A percentile compares a stretch with the other conserved stretches of the same genome.
These are phyloP conservation scores for Gillenia trifoliata DNA, from an alignment of 306 rosid genomes.

Conservation along the genomic window DNA sequence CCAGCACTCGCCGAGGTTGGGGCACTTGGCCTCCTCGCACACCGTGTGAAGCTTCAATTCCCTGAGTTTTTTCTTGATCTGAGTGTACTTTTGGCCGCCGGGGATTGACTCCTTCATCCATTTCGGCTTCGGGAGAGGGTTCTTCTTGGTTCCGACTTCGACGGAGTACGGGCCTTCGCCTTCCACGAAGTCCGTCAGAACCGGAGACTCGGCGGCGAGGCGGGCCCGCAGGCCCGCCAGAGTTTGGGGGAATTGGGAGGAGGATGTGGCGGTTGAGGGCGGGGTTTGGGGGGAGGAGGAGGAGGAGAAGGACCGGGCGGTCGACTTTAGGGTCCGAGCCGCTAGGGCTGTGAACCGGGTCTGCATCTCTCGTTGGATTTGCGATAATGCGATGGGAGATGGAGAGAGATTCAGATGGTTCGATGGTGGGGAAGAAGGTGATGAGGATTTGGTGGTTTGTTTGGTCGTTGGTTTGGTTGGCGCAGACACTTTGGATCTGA, in stretches of 20 bases:
- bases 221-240: constrained; percentile 76
- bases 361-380: constrained; percentile 35
- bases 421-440: constrained; percentile 20
- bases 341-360: constrained; percentile 34
- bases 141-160: constrained; percentile 98
- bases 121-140: constrained; percentile 88
- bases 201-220: constrained; percentile 61
- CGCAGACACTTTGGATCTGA: constrained; percentile 13
- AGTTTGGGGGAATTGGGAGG: constrained; percentile 58
- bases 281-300: constrained; percentile 31
- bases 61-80: constrained; percentile 91
- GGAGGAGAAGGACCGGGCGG: constrained; percentile 45
- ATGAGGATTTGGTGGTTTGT: neutral
- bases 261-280: constrained; percentile 20
- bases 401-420: neutral
- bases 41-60: constrained; percentile 94
- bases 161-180: constrained; percentile 62
- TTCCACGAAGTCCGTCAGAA: constrained; percentile 35
- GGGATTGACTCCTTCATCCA: constrained; percentile 99
- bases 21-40: constrained; percentile 93
- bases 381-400: neutral
- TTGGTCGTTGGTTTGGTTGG: constrained; percentile 19
- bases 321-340: constrained; percentile 37
- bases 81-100: constrained; percentile 92
- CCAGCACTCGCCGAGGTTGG: constrained; percentile 98